Evolutionary conservation across 805 yeast genomes (phyloP).

Genomic region (Lipomyces oligophaga): DNA sequence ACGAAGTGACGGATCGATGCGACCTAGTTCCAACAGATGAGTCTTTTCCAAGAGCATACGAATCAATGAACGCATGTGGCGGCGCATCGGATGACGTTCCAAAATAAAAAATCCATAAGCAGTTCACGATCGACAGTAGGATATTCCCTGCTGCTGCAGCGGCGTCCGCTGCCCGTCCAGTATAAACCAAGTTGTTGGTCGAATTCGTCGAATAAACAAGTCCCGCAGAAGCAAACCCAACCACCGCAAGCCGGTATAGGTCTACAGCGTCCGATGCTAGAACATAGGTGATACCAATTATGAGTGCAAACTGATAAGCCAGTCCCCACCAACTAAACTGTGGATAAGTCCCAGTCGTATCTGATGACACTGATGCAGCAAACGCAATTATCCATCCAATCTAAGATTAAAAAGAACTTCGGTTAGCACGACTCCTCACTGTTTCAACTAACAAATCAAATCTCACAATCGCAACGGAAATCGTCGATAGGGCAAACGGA

Average conservation of each 20-base stretch:
- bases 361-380: slow-evolving; percentile 73
- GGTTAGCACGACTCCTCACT: neutral
- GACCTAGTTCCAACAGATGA: neutral
- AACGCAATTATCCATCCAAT: slow-evolving; percentile 86
- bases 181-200: slow-evolving; percentile 73
- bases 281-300: slow-evolving; percentile 52
- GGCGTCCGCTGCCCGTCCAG: slow-evolving; percentile 57
- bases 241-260: slow-evolving; percentile 54
- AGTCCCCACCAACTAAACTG: slow-evolving; percentile 96
- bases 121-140: slow-evolving; percentile 71
- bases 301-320: slow-evolving; percentile 66
- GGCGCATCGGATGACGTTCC: slow-evolving; percentile 92
- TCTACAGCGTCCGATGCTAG: slow-evolving; percentile 59
- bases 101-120: slow-evolving; percentile 77
- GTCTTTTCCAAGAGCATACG: slow-evolving; percentile 43
- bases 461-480: slow-evolving; percentile 55
- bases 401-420: slow-evolving; percentile 18
- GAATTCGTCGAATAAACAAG: slow-evolving; percentile 82
- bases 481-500: slow-evolving; percentile 82
- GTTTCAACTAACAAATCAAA: neutral
- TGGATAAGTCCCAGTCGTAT: slow-evolving; percentile 53
- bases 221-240: slow-evolving; percentile 62
- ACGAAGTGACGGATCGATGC: neutral
- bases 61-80: slow-evolving; percentile 76
- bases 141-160: slow-evolving; percentile 94